Evolutionary conservation across 1,284 basidiomycete species (phyloP).

Genomic region (Vanrija sp.): DNA sequence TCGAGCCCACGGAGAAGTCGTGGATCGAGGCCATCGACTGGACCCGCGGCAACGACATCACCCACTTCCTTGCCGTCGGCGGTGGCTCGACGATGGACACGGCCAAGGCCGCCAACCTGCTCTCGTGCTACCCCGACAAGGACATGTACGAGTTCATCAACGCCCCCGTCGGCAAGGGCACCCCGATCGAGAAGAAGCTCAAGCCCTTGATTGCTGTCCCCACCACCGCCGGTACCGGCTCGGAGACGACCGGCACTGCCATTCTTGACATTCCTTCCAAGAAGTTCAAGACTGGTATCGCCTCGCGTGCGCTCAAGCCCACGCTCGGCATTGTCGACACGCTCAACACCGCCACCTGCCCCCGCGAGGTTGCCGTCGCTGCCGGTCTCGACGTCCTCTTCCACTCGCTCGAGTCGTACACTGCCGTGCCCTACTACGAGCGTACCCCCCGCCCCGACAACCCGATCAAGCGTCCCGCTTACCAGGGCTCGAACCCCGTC

Average conservation of each 20-base stretch:
- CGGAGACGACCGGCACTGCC: conserved; percentile 95
- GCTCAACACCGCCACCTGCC: conserved; percentile 77
- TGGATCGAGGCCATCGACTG: conserved; percentile 73
- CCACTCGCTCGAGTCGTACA: conserved; percentile 79
- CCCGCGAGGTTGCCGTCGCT: conserved; percentile 81
- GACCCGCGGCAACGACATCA: conserved; percentile 79
- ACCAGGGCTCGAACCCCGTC: conserved; percentile 94
- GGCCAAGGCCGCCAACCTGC: conserved; percentile 89
- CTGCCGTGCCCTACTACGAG: conserved; percentile 63
- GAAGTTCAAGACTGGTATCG: conserved; percentile 94
- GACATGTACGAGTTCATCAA: conserved; percentile 96
- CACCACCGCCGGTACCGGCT: conserved; percentile 93
- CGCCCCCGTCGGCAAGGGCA: conserved; percentile 89
- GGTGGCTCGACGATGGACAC: conserved; percentile 96
- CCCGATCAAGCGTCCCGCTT: conserved; percentile 77
- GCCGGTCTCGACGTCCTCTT: conserved; percentile 90
- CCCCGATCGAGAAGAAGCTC: conserved; percentile 71
- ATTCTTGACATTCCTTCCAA: conserved; percentile 81
- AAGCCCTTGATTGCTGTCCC: conserved; percentile 88
- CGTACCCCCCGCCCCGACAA: conserved; percentile 83
- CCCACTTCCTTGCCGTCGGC: conserved; percentile 90
- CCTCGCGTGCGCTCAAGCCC: conserved; percentile 85
- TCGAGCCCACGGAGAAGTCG: conserved; percentile 84
- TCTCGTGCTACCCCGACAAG: conserved; percentile 71
- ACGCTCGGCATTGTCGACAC: conserved; percentile 82